Percentiles rank a stretch among this genome's conserved stretches.
Evolutionary conservation across 2,329 filamentous ascomycete genomes (phyloP).

Genomic region (Ophiosphaerella korrae): DNA sequence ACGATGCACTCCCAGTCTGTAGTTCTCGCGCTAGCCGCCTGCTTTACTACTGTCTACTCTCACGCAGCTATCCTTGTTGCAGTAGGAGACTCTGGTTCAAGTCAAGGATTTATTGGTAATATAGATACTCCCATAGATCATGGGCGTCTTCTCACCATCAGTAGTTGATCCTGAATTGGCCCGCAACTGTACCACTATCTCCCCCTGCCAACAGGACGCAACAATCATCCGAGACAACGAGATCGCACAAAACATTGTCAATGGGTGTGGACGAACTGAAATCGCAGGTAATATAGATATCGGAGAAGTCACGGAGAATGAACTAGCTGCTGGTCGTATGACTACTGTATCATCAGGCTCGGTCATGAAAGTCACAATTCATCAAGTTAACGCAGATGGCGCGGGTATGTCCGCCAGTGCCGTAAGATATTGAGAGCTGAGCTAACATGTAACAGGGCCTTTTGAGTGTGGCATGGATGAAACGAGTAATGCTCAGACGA

Average conservation of each 20-base stretch:
- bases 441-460: slow-evolving; percentile 63
- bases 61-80: slow-evolving; percentile 40
- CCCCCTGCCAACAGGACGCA: slow-evolving; percentile 46
- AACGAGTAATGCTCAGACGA: slow-evolving; percentile 56
- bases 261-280: slow-evolving; percentile 45
- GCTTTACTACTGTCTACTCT: slow-evolving; percentile 34
- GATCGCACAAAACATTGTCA: slow-evolving; percentile 47
- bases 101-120: slow-evolving; percentile 41
- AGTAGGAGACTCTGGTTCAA: slow-evolving; percentile 33
- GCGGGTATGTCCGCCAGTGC: too few relatives aligned
- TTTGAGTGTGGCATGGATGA: slow-evolving; percentile 68
- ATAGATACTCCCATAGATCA: too few relatives aligned
- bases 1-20: slow-evolving; percentile 34
- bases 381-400: slow-evolving; percentile 53
- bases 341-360: slow-evolving; percentile 33
- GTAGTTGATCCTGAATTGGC: slow-evolving; percentile 40
- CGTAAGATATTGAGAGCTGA: too few relatives aligned
- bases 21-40: slow-evolving; percentile 36
- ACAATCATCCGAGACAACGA: slow-evolving; percentile 45
- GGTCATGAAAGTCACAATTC: slow-evolving; percentile 45
- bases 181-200: slow-evolving; percentile 46
- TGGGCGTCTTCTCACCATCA: neutral
- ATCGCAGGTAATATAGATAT: slow-evolving; percentile 47
- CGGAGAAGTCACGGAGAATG: slow-evolving; percentile 46
- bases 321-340: slow-evolving; percentile 38